phyloP scores from a whole-genome alignment of 1,139 yeast species.

The Suhomyces terraborum region DNA sequence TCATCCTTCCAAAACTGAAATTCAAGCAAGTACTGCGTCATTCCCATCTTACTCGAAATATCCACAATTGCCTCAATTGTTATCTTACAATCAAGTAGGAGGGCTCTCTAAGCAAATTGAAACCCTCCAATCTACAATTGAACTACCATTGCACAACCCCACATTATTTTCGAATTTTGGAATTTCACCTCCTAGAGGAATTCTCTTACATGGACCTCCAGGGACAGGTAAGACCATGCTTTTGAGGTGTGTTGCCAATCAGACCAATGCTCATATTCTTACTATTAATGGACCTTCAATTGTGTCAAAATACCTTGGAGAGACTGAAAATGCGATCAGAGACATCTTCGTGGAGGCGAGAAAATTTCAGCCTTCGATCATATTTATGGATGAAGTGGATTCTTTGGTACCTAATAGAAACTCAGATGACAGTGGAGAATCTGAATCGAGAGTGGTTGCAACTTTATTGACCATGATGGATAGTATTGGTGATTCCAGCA shows the following conservation, averaged over 20 bases:
- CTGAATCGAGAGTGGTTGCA: slow-evolving; percentile 87
- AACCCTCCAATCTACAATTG: slow-evolving; percentile 64
- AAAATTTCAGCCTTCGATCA: slow-evolving; percentile 79
- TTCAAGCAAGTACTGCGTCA: slow-evolving; percentile 19
- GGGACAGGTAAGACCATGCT: slow-evolving; percentile 97
- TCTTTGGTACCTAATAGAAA: slow-evolving; percentile 82
- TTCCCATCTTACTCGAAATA: slow-evolving; percentile 29
- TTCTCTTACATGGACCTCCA: slow-evolving; percentile 91
- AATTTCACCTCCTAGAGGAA: slow-evolving; percentile 89
- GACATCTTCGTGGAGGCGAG: slow-evolving; percentile 84
- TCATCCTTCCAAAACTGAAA: slow-evolving; percentile 38
- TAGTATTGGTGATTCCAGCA: slow-evolving; percentile 71
- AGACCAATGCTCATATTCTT: slow-evolving; percentile 73
- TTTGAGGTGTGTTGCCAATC: slow-evolving; percentile 75
- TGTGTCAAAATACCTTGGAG: slow-evolving; percentile 90
- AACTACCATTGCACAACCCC: slow-evolving; percentile 80
- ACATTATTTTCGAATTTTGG: slow-evolving; percentile 78
- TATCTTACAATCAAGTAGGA: slow-evolving; percentile 63
- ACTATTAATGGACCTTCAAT: slow-evolving; percentile 90
- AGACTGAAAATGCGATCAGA: slow-evolving; percentile 82
- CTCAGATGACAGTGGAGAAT: slow-evolving; percentile 85
- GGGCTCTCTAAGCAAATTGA: slow-evolving; percentile 71
- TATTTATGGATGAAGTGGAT: slow-evolving; percentile 90
- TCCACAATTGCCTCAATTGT: slow-evolving; percentile 43
- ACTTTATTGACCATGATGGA: slow-evolving; percentile 88